These are phyloP conservation scores for Pterocarpus santalinus DNA, from an alignment of 306 rosid species.

Conservation along the genomic window DNA sequence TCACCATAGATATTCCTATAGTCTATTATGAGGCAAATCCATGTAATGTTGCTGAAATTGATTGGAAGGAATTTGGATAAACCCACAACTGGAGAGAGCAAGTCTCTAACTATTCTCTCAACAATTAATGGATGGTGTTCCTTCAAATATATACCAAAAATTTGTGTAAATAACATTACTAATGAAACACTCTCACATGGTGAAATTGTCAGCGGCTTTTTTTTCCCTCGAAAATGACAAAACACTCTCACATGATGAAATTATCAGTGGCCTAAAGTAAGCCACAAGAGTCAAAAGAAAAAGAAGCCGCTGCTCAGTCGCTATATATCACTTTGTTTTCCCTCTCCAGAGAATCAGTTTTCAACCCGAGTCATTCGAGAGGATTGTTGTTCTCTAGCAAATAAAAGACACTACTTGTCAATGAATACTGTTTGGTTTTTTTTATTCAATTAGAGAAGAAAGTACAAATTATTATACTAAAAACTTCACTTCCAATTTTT, in stretches of 20 bases:
- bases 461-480: background rate
- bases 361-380: background rate
- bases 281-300: background rate
- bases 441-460: background rate
- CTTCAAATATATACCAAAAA: too few relatives aligned
- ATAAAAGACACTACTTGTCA: background rate
- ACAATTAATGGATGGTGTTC: too few relatives aligned
- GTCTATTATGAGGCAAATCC: too few relatives aligned
- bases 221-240: background rate
- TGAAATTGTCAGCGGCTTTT: background rate
- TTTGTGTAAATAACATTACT: too few relatives aligned
- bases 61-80: too few relatives aligned
- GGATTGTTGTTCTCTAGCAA: background rate
- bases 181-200: too few relatives aligned
- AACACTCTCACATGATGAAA: background rate
- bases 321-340: background rate
- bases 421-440: too few relatives aligned
- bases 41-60: too few relatives aligned
- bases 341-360: background rate
- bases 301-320: background rate
- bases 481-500: too few relatives aligned
- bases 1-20: too few relatives aligned
- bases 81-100: too few relatives aligned
- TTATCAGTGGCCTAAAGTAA: background rate
- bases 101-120: too few relatives aligned